Base-by-base conservation (phyloP, 257 asterid species). In the Fraxinus pennsylvanica region DNA sequence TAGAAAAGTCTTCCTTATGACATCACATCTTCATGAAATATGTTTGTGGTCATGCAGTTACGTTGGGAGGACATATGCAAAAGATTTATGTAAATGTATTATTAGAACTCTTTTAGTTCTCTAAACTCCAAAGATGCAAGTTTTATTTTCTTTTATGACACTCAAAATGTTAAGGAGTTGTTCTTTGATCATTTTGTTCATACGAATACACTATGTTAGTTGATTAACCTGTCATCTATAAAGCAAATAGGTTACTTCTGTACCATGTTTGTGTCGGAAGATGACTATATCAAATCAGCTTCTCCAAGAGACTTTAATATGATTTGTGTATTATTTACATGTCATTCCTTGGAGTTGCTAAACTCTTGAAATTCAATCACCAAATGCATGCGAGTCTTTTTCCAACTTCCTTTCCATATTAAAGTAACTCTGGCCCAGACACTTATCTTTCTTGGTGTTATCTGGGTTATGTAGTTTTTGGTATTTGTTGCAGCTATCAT, bases 251-350 rank as follows among this genome's bases (percentile, higher is more conserved):
- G 72, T 78, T 38, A 3, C 21, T 22, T 50, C 12, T 14, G 25
- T 57, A 30, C 71, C 80, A 33, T 68, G 21, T 71, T 72, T 57
- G 45, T 54, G 78, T 57, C 71, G 71, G 79, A 81, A 73, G 79
- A 76, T 83, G 83, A 81, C 82, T 38, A 68, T 17, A 75, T 38
- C 4, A 30, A 57, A 45, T 21, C 33, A 36, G 39, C 76, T n/a
- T 59, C 70, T 70, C 79, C 68, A 72, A 29, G 78, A 71, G 15
- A 14, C 5, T n/a, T 30, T 70, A 29, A 41, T 38, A 9, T 32
- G 79, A 29, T 27, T 30, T 79, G 68, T 52, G 32, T 29, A 47
- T n/a, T 7, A 14, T 79, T 8, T 47, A 35, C 59, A 54, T 47
- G 59, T 9, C 30, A 1, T 30, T 73, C 59, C 52, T 78, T 65